These are phyloP conservation scores for Pholiota adiposa DNA, from an alignment of 1,284 basidiomycete genomes.

Conservation along the genomic window DNA sequence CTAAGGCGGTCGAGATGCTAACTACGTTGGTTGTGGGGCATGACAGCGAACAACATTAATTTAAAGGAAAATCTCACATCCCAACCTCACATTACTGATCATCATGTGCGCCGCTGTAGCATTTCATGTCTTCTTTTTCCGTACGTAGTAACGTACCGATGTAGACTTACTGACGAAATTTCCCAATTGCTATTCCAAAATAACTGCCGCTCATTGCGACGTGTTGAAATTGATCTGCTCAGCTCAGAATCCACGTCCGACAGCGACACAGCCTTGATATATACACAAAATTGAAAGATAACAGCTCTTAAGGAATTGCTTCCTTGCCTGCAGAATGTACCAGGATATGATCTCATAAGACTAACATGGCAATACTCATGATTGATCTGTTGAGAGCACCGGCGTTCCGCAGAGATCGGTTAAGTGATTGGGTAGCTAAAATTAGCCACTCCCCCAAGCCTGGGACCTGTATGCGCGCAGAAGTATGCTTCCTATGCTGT, in stretches of 20 bases:
- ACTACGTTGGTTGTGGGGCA: neutral
- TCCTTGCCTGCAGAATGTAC: neutral
- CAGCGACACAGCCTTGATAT: neutral
- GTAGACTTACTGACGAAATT: neutral
- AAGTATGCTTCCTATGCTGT: neutral
- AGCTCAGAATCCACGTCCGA: neutral
- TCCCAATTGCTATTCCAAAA: neutral
- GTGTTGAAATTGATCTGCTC: too few species aligned
- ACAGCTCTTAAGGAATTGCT: neutral
- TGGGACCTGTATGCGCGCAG: neutral
- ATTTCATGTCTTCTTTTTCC: neutral
- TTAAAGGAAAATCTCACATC: neutral
- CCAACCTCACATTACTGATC: neutral
- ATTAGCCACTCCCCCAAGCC: slow-evolving; percentile 1
- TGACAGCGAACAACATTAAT: neutral
- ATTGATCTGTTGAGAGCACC: neutral
- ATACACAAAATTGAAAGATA: neutral
- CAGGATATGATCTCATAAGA: neutral
- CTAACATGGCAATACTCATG: neutral
- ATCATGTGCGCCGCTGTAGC: neutral
- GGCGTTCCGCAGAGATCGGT: slow-evolving; percentile 13
- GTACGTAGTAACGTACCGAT: too few species aligned
- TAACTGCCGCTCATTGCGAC: neutral
- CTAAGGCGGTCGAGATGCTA: neutral
- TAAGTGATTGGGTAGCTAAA: slow-evolving; percentile 9